phyloP scores from a whole-genome alignment of 1,284 basidiomycete species.

The Ustilago nuda region DNA sequence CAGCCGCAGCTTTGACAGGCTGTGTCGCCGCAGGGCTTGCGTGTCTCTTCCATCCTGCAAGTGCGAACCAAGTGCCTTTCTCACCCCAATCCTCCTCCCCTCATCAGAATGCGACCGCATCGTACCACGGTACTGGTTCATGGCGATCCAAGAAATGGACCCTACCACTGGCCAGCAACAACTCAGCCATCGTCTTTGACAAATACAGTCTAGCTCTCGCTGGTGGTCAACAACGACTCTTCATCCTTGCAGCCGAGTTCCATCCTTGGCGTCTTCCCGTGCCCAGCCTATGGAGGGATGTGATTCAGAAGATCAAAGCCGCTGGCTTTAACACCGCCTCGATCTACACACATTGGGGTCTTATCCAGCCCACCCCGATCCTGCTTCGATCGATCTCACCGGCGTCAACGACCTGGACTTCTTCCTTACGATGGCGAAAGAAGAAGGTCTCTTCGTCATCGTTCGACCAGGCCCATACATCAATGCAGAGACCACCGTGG shows the following conservation, averaged over 20 bases:
- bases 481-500: slow-evolving; percentile 77
- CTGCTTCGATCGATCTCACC: slow-evolving; percentile 75
- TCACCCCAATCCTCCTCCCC: not conserved
- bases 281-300: slow-evolving; percentile 81
- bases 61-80: slow-evolving; percentile 29
- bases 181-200: slow-evolving; percentile 46
- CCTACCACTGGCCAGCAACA: slow-evolving; percentile 30
- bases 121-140: not conserved
- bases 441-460: slow-evolving; percentile 77
- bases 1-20: slow-evolving; percentile 9
- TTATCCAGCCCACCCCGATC: slow-evolving; percentile 80
- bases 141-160: slow-evolving; percentile 24
- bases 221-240: slow-evolving; percentile 35
- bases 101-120: not conserved
- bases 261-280: slow-evolving; percentile 85
- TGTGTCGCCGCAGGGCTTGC: slow-evolving; percentile 18
- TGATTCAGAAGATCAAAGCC: slow-evolving; percentile 82
- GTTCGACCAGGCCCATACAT: slow-evolving; percentile 78
- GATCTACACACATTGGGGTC: slow-evolving; percentile 74
- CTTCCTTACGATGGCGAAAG: slow-evolving; percentile 73
- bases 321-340: slow-evolving; percentile 77
- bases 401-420: slow-evolving; percentile 79
- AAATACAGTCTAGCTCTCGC: slow-evolving; percentile 46
- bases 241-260: slow-evolving; percentile 73
- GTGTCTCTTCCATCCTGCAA: not conserved